Evolutionary conservation across 2,329 filamentous ascomycete species (phyloP), one percentile per base, ranked within the genome.

Genomic region (Akanthomyces lecanii): DNA sequence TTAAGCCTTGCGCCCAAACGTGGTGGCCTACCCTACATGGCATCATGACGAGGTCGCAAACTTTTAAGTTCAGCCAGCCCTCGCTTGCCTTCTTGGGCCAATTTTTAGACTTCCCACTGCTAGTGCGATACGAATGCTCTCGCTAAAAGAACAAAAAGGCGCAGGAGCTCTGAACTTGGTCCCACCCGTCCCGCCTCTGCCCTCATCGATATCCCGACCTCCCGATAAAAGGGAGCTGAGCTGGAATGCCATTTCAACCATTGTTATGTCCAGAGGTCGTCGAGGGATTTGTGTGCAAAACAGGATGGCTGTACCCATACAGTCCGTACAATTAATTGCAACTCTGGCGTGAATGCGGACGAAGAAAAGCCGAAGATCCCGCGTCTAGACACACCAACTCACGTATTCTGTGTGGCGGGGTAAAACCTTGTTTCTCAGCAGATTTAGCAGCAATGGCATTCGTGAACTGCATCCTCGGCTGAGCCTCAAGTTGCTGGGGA

Each of bases 381-480:
- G 28, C 28, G 28, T 30, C 28, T 30, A 30, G 28, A 30, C 28
- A 5, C 28, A 30, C 28, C 4, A 30, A 30, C 4, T 30, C 28
- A 4, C 28, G 1, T 44, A 14, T 51, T 51, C 25, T 51, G 25
- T 51, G 48, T 30, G 28, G 38, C 38, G 53, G 53, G 38, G 53
- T 56, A 48, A 58, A 59, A 59, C 45, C 57, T 51, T 51, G 57
- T 51, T 28, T 60, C 45, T 51, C 47, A 45, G 47, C 47, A 21
- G 57, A 48, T 58, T 42, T 30, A 44, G 23, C 12, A 45, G 45
- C 28, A 30, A 30, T n/a, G 54, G 30, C 11, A 21, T 25, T 23
- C 23, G 28, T 30, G 6, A 30, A 30, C 28, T 21, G 18, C 10
- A 8, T 23, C 44, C 4, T 47, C 14, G 7, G 44, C 44, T 8